Evolutionary conservation across 2,329 filamentous ascomycete genomes (phyloP).

Genomic region (Stagonosporopsis tanaceti): DNA sequence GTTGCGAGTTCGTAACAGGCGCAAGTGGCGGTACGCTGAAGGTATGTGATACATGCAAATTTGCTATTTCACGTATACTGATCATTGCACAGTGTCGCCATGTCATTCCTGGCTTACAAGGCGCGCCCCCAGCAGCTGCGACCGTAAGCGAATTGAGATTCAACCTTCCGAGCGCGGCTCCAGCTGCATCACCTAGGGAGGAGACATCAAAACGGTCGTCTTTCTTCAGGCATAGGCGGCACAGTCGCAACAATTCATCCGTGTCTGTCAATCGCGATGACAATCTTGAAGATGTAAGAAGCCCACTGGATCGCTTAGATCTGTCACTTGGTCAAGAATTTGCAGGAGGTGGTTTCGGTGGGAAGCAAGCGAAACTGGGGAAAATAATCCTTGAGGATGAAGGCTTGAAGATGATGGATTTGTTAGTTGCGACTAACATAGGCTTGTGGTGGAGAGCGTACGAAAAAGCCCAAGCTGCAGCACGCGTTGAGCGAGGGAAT

Average conservation of each 20-base stretch:
- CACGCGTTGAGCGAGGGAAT: constrained; percentile 16
- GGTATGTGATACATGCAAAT: constrained; percentile 23
- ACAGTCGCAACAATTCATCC: constrained; percentile 42
- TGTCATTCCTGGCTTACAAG: constrained; percentile 61
- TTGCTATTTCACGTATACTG: constrained; percentile 1
- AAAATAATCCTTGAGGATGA: constrained; percentile 91
- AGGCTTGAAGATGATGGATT: constrained; percentile 93
- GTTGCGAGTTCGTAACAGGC: constrained; percentile 85
- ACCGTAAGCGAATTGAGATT: constrained; percentile 86
- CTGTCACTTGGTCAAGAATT: constrained; percentile 80
- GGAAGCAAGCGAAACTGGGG: constrained; percentile 88
- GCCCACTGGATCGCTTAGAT: constrained; percentile 65
- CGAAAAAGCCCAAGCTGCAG: constrained; percentile 58
- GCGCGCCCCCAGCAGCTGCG: constrained; percentile 47
- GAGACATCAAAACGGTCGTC: constrained; percentile 48
- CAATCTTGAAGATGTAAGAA: constrained; percentile 27
- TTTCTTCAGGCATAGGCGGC: constrained; percentile 43
- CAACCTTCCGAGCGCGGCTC: constrained; percentile 73
- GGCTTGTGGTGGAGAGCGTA: constrained; percentile 93
- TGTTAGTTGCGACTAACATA: constrained; percentile 90
- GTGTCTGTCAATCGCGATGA: constrained; percentile 30
- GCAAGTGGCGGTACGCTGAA: constrained; percentile 76
- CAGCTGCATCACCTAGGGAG: constrained; percentile 39
- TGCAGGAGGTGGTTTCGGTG: constrained; percentile 84
- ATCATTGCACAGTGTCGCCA: constrained; percentile 67